Evolutionary conservation across 129 eudicot species (phyloP), one percentile per base, ranked within the genome.

Genomic region (Centrapalus pauciflorus): DNA sequence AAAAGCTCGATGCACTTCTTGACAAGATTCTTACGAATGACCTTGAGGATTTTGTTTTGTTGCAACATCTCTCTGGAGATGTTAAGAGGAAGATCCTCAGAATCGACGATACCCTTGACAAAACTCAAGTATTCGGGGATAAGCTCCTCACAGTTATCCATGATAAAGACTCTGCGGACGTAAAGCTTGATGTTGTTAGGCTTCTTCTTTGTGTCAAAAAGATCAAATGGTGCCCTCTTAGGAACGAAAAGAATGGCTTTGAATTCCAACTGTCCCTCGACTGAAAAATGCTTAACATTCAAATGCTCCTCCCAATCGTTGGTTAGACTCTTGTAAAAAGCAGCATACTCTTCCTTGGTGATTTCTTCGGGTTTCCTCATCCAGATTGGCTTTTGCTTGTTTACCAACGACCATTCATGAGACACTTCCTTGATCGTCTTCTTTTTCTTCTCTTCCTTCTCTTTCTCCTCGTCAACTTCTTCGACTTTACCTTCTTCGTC

Each of bases 121-220:
- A 80, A 76, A 34, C 81, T 55, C 64, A 80, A 35, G 25, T 72
- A 81, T 32, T 81, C 86, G 0, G 86, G 86, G 29, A 81, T 77
- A 55, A 81, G 48, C 27, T 81, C 86, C 50, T 81, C 80, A 76
- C 77, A 81, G 76, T 81, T 77, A 32, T 81, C 86, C 82, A 81
- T 81, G 79, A 81, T 81, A 21, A 81, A 81, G 11, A 81, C 86
- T 25, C 82, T 79, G 2, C 85, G 82, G 11, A 77, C 79, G n/a
- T 81, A 81, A 28, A 81, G 82, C 82, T 81, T 81, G 72, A 76
- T 81, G 73, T 77, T 81, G 82, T 81, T 81, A 0, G 76, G 79
- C 78, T 81, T 81, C 82, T 81, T 81, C 76, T 60, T 76, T 0
- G 82, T 76, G 73, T 77, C 85, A 37, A 77, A 81, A 34, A 77